phyloP scores from a whole-genome alignment of 768 basidiomycete genomes.

The Phaeotremella fagi region DNA sequence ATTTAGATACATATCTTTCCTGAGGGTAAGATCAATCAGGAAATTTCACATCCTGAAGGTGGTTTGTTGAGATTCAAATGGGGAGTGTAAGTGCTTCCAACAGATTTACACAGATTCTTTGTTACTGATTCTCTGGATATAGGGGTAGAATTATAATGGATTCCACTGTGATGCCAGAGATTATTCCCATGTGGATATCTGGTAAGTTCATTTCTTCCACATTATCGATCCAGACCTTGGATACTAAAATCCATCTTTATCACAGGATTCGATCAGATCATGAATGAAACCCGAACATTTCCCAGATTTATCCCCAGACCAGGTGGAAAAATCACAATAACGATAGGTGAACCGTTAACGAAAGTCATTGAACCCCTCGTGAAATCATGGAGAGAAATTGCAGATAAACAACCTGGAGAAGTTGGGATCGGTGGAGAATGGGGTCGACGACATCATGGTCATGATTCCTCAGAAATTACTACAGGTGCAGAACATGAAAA shows the following conservation, averaged over 20 bases:
- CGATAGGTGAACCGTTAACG: constrained; percentile 71
- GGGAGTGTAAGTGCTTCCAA: constrained; percentile 69
- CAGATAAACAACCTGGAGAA: constrained; percentile 17
- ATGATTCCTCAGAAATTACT: constrained; percentile 5
- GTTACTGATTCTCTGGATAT: constrained; percentile 4
- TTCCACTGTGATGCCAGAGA: constrained; percentile 59
- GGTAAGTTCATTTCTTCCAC: too few relatives aligned
- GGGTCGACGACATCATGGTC: too few relatives aligned
- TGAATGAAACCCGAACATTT: constrained; percentile 77
- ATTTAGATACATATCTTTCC: constrained; percentile 82
- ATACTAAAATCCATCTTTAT: background rate
- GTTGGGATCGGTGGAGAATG: constrained; percentile 37
- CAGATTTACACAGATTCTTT: background rate
- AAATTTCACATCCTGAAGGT: constrained; percentile 34
- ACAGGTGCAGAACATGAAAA: constrained; percentile 24
- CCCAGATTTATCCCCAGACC: constrained; percentile 65
- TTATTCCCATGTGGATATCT: constrained; percentile 94
- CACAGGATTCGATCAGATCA: constrained; percentile 74
- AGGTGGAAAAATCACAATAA: constrained; percentile 64
- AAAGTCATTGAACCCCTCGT: constrained; percentile 37
- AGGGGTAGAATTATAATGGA: constrained; percentile 83
- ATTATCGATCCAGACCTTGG: background rate
- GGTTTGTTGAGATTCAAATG: constrained; percentile 79
- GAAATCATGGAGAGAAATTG: constrained; percentile 35
- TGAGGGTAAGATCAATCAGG: constrained; percentile 83